Evolutionary conservation across 169 alveolate genomes (phyloP).

Genomic region (Hepatocystis sp.): DNA sequence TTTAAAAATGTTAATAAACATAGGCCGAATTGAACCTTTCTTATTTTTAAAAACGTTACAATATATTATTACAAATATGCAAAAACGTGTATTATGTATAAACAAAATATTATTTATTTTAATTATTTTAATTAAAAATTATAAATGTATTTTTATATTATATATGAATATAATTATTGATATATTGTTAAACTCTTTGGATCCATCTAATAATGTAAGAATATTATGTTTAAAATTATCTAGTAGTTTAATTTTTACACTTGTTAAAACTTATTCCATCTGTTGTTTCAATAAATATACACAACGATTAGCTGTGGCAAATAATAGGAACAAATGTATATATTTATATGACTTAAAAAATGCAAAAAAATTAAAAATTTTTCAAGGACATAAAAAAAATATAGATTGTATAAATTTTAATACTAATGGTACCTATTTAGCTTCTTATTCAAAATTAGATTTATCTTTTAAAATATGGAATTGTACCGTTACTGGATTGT

Average conservation of each 20-base stretch:
- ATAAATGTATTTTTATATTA: constrained; percentile 30
- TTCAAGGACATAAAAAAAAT: constrained; percentile 72
- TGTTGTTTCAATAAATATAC: constrained; percentile 72
- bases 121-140: constrained; percentile 61
- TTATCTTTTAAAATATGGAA: constrained; percentile 71
- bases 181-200: constrained; percentile 54
- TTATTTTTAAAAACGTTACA: constrained; percentile 67
- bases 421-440: constrained; percentile 34
- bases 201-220: constrained; percentile 71
- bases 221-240: constrained; percentile 54
- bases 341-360: constrained; percentile 72
- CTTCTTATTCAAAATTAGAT: constrained; percentile 71
- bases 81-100: constrained; percentile 49
- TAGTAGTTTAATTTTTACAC: constrained; percentile 55
- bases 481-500: constrained; percentile 68
- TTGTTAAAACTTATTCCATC: constrained; percentile 50
- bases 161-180: constrained; percentile 62
- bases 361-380: constrained; percentile 67
- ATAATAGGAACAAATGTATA: constrained; percentile 52
- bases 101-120: constrained; percentile 54
- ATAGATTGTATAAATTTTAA: constrained; percentile 59
- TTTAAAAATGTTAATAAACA: constrained; percentile 54
- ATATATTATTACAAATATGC: constrained; percentile 36
- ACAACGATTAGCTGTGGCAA: constrained; percentile 71
- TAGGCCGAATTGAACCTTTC: constrained; percentile 64